A percentile compares a stretch with the other conserved stretches of the same genome.
These are phyloP conservation scores for Myxozyma geophila DNA, from an alignment of 805 yeast genomes.

Conservation along the genomic window DNA sequence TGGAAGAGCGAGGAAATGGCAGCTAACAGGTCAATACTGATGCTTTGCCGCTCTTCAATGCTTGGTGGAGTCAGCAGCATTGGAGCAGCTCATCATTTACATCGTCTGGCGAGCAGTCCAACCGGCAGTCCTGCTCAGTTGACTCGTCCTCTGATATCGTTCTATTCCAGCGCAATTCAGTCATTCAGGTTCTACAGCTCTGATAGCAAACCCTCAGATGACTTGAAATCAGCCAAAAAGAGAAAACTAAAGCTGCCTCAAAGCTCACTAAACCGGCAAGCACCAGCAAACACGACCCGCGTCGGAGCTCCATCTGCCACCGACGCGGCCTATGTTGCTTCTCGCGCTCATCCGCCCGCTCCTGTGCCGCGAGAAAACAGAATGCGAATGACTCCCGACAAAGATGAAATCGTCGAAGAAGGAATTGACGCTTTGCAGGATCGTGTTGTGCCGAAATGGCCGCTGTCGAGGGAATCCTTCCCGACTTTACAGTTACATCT, in stretches of 20 bases:
- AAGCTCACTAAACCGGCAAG: not conserved
- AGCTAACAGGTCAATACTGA: no score
- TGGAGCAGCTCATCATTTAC: no score
- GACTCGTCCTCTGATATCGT: no score
- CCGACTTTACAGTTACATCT: conserved; percentile 36
- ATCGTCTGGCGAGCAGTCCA: no score
- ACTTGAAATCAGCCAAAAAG: not conserved
- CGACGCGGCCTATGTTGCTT: conserved; percentile 23
- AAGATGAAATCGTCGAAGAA: conserved; percentile 32
- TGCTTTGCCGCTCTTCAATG: no score
- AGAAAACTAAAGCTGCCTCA: not conserved
- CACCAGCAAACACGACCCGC: not conserved
- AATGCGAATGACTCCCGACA: conserved; percentile 34
- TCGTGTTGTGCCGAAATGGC: conserved; percentile 38
- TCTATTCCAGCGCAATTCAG: no score
- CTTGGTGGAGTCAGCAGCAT: no score
- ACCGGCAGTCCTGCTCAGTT: no score
- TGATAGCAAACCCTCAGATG: not conserved
- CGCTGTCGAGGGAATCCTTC: conserved; percentile 35
- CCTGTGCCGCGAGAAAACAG: conserved; percentile 22
- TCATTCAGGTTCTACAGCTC: not conserved
- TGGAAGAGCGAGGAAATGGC: no score
- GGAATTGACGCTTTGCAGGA: conserved; percentile 28
- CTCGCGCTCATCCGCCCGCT: conserved; percentile 9
- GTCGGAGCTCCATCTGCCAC: not conserved